Evolutionary conservation across 2,329 filamentous ascomycete species (phyloP).

Genomic region (Xylaria sp.): DNA sequence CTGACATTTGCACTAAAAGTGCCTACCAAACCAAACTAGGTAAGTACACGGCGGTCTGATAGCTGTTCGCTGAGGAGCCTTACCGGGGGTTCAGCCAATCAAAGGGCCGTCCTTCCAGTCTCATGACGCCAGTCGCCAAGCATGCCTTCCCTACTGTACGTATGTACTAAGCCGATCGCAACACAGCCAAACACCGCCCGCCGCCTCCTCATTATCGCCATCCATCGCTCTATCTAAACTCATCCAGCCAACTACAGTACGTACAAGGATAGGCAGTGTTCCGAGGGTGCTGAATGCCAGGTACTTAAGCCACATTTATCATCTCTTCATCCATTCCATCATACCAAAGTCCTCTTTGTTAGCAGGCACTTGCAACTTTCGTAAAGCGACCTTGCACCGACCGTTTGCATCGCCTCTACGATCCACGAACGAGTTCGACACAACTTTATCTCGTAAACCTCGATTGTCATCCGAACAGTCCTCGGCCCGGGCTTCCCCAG

Average conservation of each 20-base stretch:
- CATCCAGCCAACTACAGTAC: background rate
- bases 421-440: background rate
- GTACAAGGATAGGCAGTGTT: background rate
- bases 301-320: background rate
- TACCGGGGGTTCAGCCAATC: conserved; percentile 27
- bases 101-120: conserved; percentile 17
- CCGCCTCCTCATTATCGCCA: conserved; percentile 31
- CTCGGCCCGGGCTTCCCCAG: background rate
- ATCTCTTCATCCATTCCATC: conserved; percentile 4
- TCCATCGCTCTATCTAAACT: background rate
- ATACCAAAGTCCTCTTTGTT: background rate
- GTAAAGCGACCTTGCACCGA: background rate
- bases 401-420: background rate
- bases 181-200: conserved; percentile 6
- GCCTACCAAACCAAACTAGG: background rate
- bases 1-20: background rate
- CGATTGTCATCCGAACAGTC: background rate
- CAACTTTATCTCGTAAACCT: background rate
- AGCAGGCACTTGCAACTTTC: background rate
- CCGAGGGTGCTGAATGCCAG: background rate
- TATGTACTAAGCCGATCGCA: conserved; percentile 22
- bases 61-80: conserved; percentile 18
- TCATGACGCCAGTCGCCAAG: conserved; percentile 39
- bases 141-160: background rate
- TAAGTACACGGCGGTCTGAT: background rate